Evolutionary conservation across 257 asterid species (phyloP), one percentile per base, ranked within the genome.

Genomic region (Solanum neorickii): DNA sequence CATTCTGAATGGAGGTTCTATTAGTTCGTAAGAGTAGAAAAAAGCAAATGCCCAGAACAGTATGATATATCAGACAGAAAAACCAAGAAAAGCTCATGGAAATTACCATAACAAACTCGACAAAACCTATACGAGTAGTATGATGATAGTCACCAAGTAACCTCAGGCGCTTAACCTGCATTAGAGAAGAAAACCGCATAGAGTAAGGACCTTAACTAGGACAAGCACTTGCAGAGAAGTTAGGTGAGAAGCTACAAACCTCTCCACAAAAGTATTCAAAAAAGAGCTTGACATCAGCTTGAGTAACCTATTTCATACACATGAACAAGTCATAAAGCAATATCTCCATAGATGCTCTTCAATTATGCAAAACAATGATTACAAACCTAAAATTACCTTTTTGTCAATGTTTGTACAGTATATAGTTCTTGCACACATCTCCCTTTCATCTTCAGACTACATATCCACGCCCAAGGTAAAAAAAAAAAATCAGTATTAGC

Each of bases 141-240:
- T 97, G 98, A 88, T 94, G 98, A 89, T 91, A 94, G 92, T 97
- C 99, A 86, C 99, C 99, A 86, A 97, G 98, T 91, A 97, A 91
- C 97, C 99, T 94, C 95, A 97, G 80, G 89, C 99, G 98, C 87
- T 89, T 86, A 88, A 97, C 99, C 99, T 97, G 95, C 41, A 87
- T 82, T 89, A 93, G 86, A 88, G 83, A 87, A 89, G 42, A 86
- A 86, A 91, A 65, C 60, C 33, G 21, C 47, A 83, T 31, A 65
- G 35, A 41, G 16, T 23, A 59, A 33, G 37, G 74, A 68, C 35
- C 83, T 29, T 12, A 84, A 74, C 15, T 33, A 59, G 59, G 77
- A 70, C 77, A 44, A 35, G 49, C 49, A 73, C 52, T 42, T 37
- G 7, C 70, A 39, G 37, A 49, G 15, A 5, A 33, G 83, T 46